Base-by-base conservation (phyloP, 2,329 filamentous ascomycete species). In the Ophiosphaerella korrae region DNA sequence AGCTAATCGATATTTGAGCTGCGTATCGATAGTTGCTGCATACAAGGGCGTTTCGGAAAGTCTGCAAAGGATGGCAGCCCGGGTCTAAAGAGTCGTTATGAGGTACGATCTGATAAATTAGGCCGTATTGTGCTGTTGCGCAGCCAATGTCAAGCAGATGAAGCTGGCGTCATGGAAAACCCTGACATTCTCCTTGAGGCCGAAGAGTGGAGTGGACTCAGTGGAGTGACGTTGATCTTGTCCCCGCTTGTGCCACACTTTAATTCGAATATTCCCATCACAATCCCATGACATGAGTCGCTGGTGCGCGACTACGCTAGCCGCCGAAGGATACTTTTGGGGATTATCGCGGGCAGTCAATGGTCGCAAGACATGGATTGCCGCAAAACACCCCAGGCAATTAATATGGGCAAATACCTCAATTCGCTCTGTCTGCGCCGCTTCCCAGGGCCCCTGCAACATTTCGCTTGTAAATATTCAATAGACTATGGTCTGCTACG, bases 21-120 rank as follows among this genome's bases (percentile, higher is more conserved):
- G 50, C 43, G 9, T 52, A 56, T 54, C 51, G 48, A 57, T 54
- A 54, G 48, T 48, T 41, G 26, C 34, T 37, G 33, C 12, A 26
- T 12, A 29, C 26, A 29, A 8, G 26, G 26, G 26, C 26, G 7
- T 29, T 29, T 29, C 26, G 26, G 11, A 29, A 29, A 8, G 8
- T 21, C 18, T 21, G 2, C 18, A 21, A 21, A 21, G 18, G 18
- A 21, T 21, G 18, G 3, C 18, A 21, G 3, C 18, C 18, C 18
- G 18, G 5, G 18, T 21, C 18, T 21, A 21, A 21, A 21, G 18
- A 21, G 3, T 21, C 18, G 18, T 4, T 21, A 21, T 21, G 18
- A 4, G 18, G 18, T 4, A 21, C 18, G 18, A 21, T 21, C 5
- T 21, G 18, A 21, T 21, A 21, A 4, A 21, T 21, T 21, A 4